Percentiles rank a stretch among this genome's conserved stretches.
These are phyloP conservation scores for Kazachstania sp. DNA, from an alignment of 1,139 yeast species.

Conservation along the genomic window DNA sequence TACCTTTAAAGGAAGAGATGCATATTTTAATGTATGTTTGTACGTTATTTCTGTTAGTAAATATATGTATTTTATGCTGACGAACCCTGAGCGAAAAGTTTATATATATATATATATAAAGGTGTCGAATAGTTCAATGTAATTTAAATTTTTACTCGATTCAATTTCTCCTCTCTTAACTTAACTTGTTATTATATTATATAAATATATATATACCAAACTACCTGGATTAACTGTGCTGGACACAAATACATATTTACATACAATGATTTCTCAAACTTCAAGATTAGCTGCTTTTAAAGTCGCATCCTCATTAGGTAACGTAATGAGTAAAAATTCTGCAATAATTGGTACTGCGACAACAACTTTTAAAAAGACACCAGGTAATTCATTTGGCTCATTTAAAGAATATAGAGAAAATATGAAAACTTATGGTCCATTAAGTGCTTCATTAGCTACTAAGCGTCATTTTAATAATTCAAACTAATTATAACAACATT, in stretches of 20 bases:
- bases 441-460: constrained; percentile 14
- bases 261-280: constrained; percentile 10
- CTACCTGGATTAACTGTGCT: not conserved
- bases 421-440: constrained; percentile 27
- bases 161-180: not conserved
- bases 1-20: no score
- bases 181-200: not conserved
- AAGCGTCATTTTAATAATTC: not conserved
- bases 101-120: no score
- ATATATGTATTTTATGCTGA: no score
- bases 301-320: constrained; percentile 12
- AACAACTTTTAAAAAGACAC: constrained; percentile 12
- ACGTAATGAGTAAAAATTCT: constrained; percentile 7
- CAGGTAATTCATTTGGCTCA: constrained; percentile 21
- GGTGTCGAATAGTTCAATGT: not conserved
- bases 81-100: no score
- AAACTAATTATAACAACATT: not conserved
- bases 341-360: constrained; percentile 7
- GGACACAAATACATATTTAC: not conserved
- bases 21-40: no score
- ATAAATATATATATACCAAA: not conserved
- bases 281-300: constrained; percentile 10
- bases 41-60: no score
- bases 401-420: constrained; percentile 24
- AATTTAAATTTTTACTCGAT: no score